These are phyloP conservation scores for Pichia kudriavzevii DNA, from an alignment of 1,139 yeast genomes.

Conservation along the genomic window DNA sequence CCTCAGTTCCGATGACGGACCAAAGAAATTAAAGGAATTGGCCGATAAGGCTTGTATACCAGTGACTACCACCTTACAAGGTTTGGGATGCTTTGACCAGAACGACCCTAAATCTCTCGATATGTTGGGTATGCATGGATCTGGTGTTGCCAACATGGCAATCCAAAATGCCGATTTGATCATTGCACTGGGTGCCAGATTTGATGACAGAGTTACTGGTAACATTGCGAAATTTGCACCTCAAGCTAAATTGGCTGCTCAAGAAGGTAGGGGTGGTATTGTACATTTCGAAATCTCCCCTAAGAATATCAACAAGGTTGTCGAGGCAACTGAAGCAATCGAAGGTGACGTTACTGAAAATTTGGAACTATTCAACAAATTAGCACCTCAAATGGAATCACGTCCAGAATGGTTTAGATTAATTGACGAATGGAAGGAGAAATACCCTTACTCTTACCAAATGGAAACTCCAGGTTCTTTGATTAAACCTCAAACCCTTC, in stretches of 20 bases:
- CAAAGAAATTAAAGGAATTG: conserved; percentile 67
- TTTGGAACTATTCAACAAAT: conserved; percentile 64
- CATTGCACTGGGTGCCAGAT: conserved; percentile 92
- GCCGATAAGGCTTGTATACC: conserved; percentile 90
- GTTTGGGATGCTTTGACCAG: conserved; percentile 91
- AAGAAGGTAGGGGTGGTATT: conserved; percentile 88
- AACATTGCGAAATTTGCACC: conserved; percentile 87
- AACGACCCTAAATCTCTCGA: conserved; percentile 83
- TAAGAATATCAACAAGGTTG: conserved; percentile 94
- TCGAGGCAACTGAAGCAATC: conserved; percentile 92
- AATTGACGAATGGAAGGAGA: conserved; percentile 73
- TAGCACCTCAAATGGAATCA: conserved; percentile 48
- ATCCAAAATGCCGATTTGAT: conserved; percentile 90
- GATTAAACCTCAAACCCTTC: conserved; percentile 90
- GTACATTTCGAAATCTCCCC: conserved; percentile 93
- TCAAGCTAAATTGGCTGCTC: conserved; percentile 80
- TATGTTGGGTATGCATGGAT: conserved; percentile 98
- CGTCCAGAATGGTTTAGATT: conserved; percentile 77
- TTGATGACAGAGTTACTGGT: conserved; percentile 97
- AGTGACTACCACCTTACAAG: conserved; percentile 92
- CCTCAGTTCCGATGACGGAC: conserved; percentile 74
- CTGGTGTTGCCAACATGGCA: conserved; percentile 90
- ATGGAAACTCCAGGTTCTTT: conserved; percentile 68
- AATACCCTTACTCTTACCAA: conserved; percentile 80
- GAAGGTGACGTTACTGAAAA: conserved; percentile 92